Percentiles rank a stretch among this genome's conserved stretches.
These are phyloP conservation scores for Podospora pseudopauciseta DNA, from an alignment of 495 filamentous ascomycete species.

Conservation along the genomic window DNA sequence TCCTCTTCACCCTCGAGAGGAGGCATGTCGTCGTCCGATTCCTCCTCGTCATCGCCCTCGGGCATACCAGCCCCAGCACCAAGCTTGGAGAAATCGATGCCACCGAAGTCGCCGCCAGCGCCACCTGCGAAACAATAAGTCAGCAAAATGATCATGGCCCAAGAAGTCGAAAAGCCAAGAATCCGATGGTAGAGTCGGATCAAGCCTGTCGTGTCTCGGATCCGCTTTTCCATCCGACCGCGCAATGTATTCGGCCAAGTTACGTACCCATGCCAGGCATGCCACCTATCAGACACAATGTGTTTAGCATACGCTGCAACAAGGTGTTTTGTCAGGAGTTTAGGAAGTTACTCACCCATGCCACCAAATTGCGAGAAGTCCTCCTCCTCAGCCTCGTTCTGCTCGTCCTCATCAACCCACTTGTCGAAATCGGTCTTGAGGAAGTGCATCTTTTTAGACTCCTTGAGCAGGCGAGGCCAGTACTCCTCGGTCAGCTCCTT, in stretches of 20 bases:
- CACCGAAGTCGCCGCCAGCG: constrained; percentile 57
- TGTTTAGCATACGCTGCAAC: not conserved
- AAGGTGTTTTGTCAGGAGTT: not conserved
- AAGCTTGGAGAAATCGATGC: constrained; percentile 91
- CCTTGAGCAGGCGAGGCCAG: constrained; percentile 94
- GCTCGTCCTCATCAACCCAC: constrained; percentile 99
- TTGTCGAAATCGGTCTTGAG: constrained; percentile 99
- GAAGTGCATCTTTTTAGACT: constrained; percentile 84
- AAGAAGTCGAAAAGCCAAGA: too few relatives aligned
- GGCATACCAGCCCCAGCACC: constrained; percentile 57
- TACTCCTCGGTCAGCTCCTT: constrained; percentile 88
- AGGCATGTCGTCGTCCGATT: constrained; percentile 46
- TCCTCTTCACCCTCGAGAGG: constrained; percentile 43
- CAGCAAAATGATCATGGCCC: constrained; percentile 3
- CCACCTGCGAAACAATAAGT: constrained; percentile 16
- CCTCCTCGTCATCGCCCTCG: constrained; percentile 55
- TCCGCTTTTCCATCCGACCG: not conserved
- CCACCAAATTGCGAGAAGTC: constrained; percentile 70
- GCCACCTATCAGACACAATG: constrained; percentile 30
- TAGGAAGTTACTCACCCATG: constrained; percentile 43
- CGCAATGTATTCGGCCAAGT: not conserved
- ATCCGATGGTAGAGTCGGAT: not conserved
- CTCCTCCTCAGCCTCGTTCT: constrained; percentile 81
- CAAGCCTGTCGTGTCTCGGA: constrained; percentile 11
- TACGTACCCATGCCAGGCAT: constrained; percentile 51